Percentiles rank a stretch among this genome's conserved stretches.
Conservation (phyloP, 208 protist genomes). For the Leishmania tarentolae region DNA sequence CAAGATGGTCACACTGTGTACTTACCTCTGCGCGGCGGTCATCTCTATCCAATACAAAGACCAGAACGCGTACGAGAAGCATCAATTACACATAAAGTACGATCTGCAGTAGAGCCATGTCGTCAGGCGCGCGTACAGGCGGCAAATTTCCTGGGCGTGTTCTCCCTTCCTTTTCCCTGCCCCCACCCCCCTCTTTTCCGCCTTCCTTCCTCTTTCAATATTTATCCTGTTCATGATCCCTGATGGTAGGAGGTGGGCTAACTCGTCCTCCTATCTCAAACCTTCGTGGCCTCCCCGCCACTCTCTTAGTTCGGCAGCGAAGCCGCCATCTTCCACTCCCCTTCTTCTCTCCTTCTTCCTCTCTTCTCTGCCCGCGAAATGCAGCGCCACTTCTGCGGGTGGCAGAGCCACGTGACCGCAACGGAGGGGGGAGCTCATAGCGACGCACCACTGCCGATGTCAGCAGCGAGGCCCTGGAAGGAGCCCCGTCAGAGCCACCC, state of each 20-base stretch:
- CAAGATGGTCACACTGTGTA: constrained; percentile 23
- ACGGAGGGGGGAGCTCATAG: neutral
- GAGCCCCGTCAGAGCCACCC: neutral
- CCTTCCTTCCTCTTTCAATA: neutral
- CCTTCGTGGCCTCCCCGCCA: neutral
- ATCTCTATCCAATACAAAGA: constrained; percentile 67
- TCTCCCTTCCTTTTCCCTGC: neutral
- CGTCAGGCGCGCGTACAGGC: neutral
- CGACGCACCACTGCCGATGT: neutral
- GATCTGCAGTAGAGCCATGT: constrained; percentile 8
- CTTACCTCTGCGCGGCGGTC: constrained; percentile 50
- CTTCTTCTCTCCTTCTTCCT: too few relatives aligned
- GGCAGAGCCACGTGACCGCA: neutral
- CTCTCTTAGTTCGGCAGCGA: neutral
- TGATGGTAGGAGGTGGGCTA: neutral
- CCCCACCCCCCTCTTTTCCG: too few relatives aligned
- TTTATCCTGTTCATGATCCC: neutral
- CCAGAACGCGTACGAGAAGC: constrained; percentile 45
- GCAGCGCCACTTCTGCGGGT: neutral
- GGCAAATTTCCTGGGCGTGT: neutral
- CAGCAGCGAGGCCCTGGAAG: neutral
- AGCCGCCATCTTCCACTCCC: too few relatives aligned
- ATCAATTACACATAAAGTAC: constrained; percentile 42
- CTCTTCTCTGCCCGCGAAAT: neutral
- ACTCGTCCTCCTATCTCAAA: neutral